Base-by-base conservation (phyloP, 768 basidiomycete genomes). In the Termitomyces sp. region DNA sequence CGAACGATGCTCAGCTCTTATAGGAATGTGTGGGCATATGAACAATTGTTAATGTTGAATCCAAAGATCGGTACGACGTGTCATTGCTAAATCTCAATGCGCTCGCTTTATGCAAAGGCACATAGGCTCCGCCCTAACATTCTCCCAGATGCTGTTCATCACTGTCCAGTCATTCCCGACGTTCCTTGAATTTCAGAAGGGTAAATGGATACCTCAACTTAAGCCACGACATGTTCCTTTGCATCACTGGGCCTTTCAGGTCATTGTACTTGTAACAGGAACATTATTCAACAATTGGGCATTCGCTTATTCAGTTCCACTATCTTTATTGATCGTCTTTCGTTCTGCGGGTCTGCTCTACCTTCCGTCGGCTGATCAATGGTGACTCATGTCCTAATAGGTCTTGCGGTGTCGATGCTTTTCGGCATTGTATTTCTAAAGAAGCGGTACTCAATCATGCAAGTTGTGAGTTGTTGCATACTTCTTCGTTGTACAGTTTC, bases 131-230 rank as follows among this genome's bases (percentile, higher is more conserved):
- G 87, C 91, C 35, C 80, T 95, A 48, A 93, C 92, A 4, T 91
- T 93, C 73, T 84, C 84, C 13, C 93, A 95, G 72, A 89, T 92
- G 82, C 65, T 85, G 38, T 93, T 91, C 72, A 87, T 93, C 55
- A 80, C 89, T 6, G 35, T 80, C 10, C 87, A 87, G 56, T 83
- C 83, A 10, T 71, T 92, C 8, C 86, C 89, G 1, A 77, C 80
- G 0, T 90, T 89, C 66, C 59, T 93, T 48, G 70, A 64, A 20
- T 82, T 79, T 59, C 55, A 32, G 60, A 72, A 54, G 50, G 68
- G 62, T 10, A 63, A 55, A 61, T 60, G 62, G 49, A 43, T 84
- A 6, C 86, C 88, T 13, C 76, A 74, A 1, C 74, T 91, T 28
- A 88, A 85, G 70, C 77, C 84, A 16, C 78, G 88, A 40, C 80